Evolutionary conservation across 179 eudicot genomes (phyloP), one percentile per base, ranked within the genome.

Genomic region (Vitellaria paradoxa): DNA sequence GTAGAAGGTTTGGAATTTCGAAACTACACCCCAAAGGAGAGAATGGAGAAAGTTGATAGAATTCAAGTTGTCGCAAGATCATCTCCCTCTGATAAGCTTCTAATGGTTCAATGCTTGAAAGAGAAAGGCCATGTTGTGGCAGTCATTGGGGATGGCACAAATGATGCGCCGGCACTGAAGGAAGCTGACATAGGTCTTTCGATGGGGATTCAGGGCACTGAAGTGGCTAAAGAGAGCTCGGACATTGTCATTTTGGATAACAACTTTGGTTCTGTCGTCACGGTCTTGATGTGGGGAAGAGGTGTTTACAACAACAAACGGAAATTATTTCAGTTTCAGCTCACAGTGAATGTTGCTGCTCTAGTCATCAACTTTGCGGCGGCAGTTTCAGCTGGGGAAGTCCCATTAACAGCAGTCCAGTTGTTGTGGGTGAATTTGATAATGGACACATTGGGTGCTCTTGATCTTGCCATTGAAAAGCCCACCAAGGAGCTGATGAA

Each of bases 191-290:
- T 82, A 9, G 84, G 84, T 7, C 81, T 82, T 9, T 68, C 84
- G 0, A 82, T 82, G 84, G 84, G 84, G 20, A 78, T 82, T 10
- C 81, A 82, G 9, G 84, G 84, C 1, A 82, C 84, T 0, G 81
- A 82, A 66, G 84, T 82, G 18, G 84, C 84, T 1, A 82, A 78
- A 66, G 76, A 82, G 30, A 82, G 84, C 81, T 82, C 82, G 8
- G 85, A 82, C 57, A 78, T 82, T 7, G 84, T 82, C 37, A 82
- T 82, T 45, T 63, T 82, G 62, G 81, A 82, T 3, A 81, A 82
- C 24, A 82, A 82, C 70, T 78, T 82, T 0, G 76, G 72, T 7
- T 78, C 84, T 0, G 76, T 81, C 8, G 78, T 61, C 26, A 81
- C 81, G 7, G 81, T 81, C 24, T 73, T 81, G 42, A 56, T 42